Base-by-base conservation (phyloP, 2,329 filamentous ascomycete species). In the Pseudocercospora cruenta region DNA sequence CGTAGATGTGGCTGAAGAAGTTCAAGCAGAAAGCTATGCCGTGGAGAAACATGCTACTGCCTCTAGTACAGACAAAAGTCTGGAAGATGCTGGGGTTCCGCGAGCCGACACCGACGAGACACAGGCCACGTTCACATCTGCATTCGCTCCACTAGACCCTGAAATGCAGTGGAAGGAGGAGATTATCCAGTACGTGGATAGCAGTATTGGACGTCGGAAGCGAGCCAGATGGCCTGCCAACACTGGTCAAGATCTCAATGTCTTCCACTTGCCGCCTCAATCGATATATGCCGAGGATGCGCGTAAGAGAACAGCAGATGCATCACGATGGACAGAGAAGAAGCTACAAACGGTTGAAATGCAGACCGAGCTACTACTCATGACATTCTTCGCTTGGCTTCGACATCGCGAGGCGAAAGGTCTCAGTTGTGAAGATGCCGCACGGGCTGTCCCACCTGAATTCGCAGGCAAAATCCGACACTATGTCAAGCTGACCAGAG, bases 341-440 rank as follows among this genome's bases (percentile, higher is more conserved):
- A 84, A 84, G 71, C 60, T 82, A 54, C 76, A 78, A 45, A 76
- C 76, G 31, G 77, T 80, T 33, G 79, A 82, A 61, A 69, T 82
- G 9, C 75, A 78, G 7, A 76, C 80, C 47, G 81, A 80, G 31
- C 69, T 77, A 24, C 69, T 84, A 26, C 77, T 82, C 57, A 71
- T 80, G 45, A 67, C 72, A 6, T 72, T 81, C 24, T 73, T 82
- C 12, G 47, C 67, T 12, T 70, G 69, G 21, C 58, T 78, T 39
- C 67, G 73, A 63, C 26, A 66, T 53, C 39, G 43, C 58, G 26
- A 55, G 16, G 51, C 22, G 22, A 10, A 26, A 28, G 69, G 63
- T 5, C 31, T 51, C 45, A 62, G 58, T 12, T 26, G 22, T n/a
- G 53, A 69, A 9, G 64, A 70, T 43, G 72, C 72, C 22, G 68